phyloP scores from a whole-genome alignment of 345 rosid species.

The Orychophragmus violaceus region DNA sequence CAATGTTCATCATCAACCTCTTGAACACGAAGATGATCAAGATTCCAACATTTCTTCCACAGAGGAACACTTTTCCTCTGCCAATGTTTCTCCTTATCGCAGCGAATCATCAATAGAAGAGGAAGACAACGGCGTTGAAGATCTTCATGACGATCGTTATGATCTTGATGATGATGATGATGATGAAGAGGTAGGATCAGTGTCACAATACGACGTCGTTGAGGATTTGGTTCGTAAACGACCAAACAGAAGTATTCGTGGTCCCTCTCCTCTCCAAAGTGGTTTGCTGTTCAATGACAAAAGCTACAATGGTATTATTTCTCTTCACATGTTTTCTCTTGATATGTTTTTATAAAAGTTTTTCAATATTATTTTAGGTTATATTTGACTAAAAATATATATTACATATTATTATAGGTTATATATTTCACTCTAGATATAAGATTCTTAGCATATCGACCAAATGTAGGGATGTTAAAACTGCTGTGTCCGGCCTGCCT shows the following conservation, averaged over 20 bases:
- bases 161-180: slow-evolving; percentile 21
- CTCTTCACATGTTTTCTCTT: slow-evolving; percentile 5
- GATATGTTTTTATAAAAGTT: too few species aligned
- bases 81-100: slow-evolving; percentile 39
- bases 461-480: too few species aligned
- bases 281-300: slow-evolving; percentile 36
- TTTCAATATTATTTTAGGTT: too few species aligned
- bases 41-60: slow-evolving; percentile 30
- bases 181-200: slow-evolving; percentile 23
- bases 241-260: slow-evolving; percentile 21
- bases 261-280: slow-evolving; percentile 38
- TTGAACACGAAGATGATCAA: slow-evolving; percentile 26
- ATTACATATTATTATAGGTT: background rate
- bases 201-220: slow-evolving; percentile 25
- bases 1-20: slow-evolving; percentile 14
- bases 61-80: slow-evolving; percentile 38
- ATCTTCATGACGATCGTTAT: slow-evolving; percentile 19
- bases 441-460: background rate
- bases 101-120: slow-evolving; percentile 39
- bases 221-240: slow-evolving; percentile 31
- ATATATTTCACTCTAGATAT: background rate
- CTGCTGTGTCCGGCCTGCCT: too few species aligned
- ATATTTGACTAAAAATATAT: too few species aligned
- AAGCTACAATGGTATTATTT: slow-evolving; percentile 36
- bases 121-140: slow-evolving; percentile 20